phyloP scores from a whole-genome alignment of 345 rosid species.

The Psidium guajava region DNA sequence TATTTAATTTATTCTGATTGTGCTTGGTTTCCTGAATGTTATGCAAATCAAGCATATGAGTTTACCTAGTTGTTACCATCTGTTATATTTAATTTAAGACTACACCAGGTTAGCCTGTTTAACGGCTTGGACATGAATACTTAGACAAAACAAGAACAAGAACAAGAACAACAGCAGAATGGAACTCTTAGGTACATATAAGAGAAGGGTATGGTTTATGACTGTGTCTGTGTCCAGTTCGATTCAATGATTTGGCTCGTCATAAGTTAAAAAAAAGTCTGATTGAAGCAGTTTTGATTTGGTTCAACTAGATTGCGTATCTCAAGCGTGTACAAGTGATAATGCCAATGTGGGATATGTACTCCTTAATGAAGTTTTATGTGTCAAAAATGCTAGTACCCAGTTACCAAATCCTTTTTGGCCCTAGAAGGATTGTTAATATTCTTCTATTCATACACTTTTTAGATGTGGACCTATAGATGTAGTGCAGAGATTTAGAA shows the following conservation, averaged over 20 bases:
- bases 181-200: background rate
- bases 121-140: background rate
- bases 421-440: background rate
- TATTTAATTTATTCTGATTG: background rate
- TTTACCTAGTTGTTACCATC: background rate
- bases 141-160: background rate
- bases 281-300: background rate
- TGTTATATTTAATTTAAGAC: background rate
- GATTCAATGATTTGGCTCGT: background rate
- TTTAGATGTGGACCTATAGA: background rate
- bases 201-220: background rate
- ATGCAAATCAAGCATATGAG: background rate
- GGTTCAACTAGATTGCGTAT: background rate
- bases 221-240: background rate
- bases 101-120: background rate
- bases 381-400: background rate
- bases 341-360: background rate
- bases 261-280: background rate
- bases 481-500: background rate
- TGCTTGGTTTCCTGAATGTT: background rate
- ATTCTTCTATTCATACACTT: background rate
- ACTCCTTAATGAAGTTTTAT: background rate
- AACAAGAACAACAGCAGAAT: background rate
- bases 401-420: background rate
- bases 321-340: background rate